phyloP scores from a whole-genome alignment of 306 rosid species.

The cucumber (Cucumis sativus) region DNA sequence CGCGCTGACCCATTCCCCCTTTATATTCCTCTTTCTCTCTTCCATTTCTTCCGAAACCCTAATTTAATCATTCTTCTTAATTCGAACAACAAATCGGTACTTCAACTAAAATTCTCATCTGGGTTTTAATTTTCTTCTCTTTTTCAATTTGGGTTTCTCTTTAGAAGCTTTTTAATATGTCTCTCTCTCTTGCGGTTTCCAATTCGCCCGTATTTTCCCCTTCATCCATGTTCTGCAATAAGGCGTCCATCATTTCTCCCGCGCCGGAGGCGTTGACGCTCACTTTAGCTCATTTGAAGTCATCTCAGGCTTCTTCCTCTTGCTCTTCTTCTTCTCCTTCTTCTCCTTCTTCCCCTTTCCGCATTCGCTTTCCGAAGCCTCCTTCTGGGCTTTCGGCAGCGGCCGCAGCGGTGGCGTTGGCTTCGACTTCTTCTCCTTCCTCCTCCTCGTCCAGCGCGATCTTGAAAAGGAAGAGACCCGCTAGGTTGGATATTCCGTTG shows the following conservation, averaged over 20 bases:
- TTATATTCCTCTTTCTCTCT: background rate
- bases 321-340: conserved; percentile 43
- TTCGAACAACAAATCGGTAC: background rate
- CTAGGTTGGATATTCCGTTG: conserved; percentile 63
- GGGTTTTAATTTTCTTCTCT: background rate
- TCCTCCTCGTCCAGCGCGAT: conserved; percentile 33
- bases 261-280: conserved; percentile 36
- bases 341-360: conserved; percentile 69
- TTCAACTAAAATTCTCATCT: background rate
- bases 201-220: conserved; percentile 81
- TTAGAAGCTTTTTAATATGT: conserved; percentile 22
- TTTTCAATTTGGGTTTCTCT: background rate
- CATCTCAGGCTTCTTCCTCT: conserved; percentile 22
- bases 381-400: conserved; percentile 25
- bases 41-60: background rate
- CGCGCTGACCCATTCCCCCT: background rate
- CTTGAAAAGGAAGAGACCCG: conserved; percentile 84
- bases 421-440: background rate
- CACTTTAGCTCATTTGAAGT: conserved; percentile 37
- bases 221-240: conserved; percentile 43
- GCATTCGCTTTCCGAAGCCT: conserved; percentile 45
- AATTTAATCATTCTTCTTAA: background rate
- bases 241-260: conserved; percentile 32
- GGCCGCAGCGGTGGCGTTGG: background rate
- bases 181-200: conserved; percentile 62